phyloP scores from a whole-genome alignment of 2,329 filamentous ascomycete species.

The Epichloe glyceriae region DNA sequence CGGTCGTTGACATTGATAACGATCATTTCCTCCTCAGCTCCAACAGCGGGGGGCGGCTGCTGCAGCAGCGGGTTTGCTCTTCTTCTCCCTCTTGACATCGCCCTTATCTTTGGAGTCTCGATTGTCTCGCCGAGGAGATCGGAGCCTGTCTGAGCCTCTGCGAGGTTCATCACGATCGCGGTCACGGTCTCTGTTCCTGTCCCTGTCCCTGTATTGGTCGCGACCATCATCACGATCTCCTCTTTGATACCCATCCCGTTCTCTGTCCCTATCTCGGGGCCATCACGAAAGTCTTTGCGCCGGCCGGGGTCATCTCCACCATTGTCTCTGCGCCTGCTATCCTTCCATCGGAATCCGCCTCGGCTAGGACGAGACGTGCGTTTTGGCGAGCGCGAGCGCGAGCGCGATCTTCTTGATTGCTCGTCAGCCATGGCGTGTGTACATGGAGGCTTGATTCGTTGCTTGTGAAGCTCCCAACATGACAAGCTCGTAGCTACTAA shows the following conservation, averaged over 20 bases:
- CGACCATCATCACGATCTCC: conserved; percentile 13
- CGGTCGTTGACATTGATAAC: conserved; percentile 89
- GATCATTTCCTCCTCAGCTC: conserved; percentile 65
- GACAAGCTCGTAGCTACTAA: not conserved
- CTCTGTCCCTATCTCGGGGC: conserved; percentile 21
- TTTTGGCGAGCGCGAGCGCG: conserved; percentile 16
- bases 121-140: conserved; percentile 13
- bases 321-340: conserved; percentile 34
- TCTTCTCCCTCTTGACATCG: conserved; percentile 22
- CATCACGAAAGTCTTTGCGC: conserved; percentile 32
- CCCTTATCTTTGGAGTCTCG: conserved; percentile 21
- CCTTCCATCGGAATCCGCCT: conserved; percentile 46
- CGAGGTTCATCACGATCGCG: conserved; percentile 14
- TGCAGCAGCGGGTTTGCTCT: conserved; percentile 15
- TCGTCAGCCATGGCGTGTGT: conserved; percentile 12
- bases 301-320: conserved; percentile 22
- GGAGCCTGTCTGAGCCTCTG: conserved; percentile 7
- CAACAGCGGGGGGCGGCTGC: conserved; percentile 16
- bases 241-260: conserved; percentile 17
- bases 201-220: conserved; percentile 15
- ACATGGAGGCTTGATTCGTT: not conserved
- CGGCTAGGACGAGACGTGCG: conserved; percentile 16
- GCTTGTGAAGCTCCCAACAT: not conserved
- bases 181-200: conserved; percentile 11
- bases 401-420: conserved; percentile 13